Conservation (phyloP, 495 filamentous ascomycete genomes). For the Staphylotrichum longicolle region DNA sequence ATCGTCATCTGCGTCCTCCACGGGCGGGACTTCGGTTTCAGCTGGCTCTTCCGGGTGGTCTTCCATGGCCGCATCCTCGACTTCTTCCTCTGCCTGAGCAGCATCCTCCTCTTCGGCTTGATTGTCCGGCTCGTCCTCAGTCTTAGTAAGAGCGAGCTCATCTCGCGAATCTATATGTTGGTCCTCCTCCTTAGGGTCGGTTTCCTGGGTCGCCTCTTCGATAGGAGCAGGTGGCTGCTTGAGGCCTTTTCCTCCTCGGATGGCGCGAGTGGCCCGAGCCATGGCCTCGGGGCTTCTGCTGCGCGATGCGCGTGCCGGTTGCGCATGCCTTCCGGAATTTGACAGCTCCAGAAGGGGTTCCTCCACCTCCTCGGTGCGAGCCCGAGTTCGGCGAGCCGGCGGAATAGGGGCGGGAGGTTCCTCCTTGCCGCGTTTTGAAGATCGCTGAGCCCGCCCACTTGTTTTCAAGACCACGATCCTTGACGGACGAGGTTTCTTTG, state of each 20-base stretch:
- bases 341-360: slow-evolving; percentile 55
- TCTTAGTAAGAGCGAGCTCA: slow-evolving; percentile 34
- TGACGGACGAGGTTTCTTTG: slow-evolving; percentile 29
- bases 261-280: slow-evolving; percentile 44
- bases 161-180: slow-evolving; percentile 32
- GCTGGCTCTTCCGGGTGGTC: slow-evolving; percentile 27
- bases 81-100: slow-evolving; percentile 6
- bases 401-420: slow-evolving; percentile 22
- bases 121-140: slow-evolving; percentile 18
- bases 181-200: slow-evolving; percentile 34
- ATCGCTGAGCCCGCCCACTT: slow-evolving; percentile 18
- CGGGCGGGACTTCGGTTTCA: slow-evolving; percentile 38
- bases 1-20: slow-evolving; percentile 59
- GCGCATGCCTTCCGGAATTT: slow-evolving; percentile 72
- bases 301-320: slow-evolving; percentile 46
- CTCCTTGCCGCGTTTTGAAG: slow-evolving; percentile 25
- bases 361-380: slow-evolving; percentile 47
- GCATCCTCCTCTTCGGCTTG: slow-evolving; percentile 11
- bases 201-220: slow-evolving; percentile 57
- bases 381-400: slow-evolving; percentile 44
- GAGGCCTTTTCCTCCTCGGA: slow-evolving; percentile 61
- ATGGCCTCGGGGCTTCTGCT: slow-evolving; percentile 66
- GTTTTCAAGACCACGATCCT: slow-evolving; percentile 35
- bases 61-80: slow-evolving; percentile 23
- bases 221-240: slow-evolving; percentile 59